These are phyloP conservation scores for Saccharomyces eubayanus DNA, from an alignment of 805 yeast genomes.

Conservation along the genomic window DNA sequence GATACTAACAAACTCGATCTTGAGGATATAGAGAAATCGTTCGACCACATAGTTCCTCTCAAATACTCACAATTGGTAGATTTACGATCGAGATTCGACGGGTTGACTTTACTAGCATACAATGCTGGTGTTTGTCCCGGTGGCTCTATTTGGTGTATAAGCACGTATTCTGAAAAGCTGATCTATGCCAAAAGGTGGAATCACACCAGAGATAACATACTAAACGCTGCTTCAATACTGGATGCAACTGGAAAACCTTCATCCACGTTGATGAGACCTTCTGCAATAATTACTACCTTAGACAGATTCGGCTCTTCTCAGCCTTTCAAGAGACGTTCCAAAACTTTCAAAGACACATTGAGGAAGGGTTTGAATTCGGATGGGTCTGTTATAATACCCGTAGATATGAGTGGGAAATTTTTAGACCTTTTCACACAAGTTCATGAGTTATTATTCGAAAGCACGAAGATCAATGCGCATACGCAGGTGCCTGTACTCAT, in stretches of 20 bases:
- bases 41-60: constrained; percentile 59
- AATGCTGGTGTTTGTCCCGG: constrained; percentile 92
- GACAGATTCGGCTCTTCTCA: constrained; percentile 50
- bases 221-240: constrained; percentile 60
- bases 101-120: constrained; percentile 64
- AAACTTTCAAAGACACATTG: constrained; percentile 58
- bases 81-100: constrained; percentile 51
- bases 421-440: constrained; percentile 68
- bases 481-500: constrained; percentile 60
- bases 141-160: constrained; percentile 81
- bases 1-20: constrained; percentile 50
- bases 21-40: constrained; percentile 69
- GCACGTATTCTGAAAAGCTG: constrained; percentile 67
- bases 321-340: constrained; percentile 56
- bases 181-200: constrained; percentile 91
- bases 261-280: constrained; percentile 64
- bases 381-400: constrained; percentile 76
- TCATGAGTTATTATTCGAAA: constrained; percentile 50
- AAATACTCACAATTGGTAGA: constrained; percentile 73
- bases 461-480: constrained; percentile 29
- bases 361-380: constrained; percentile 33
- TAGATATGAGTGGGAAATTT: constrained; percentile 70
- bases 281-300: constrained; percentile 66
- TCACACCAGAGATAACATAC: constrained; percentile 79
- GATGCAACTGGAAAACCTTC: constrained; percentile 53